Conservation (phyloP, 1,284 basidiomycete species). For the Moniliophthora roreri region DNA sequence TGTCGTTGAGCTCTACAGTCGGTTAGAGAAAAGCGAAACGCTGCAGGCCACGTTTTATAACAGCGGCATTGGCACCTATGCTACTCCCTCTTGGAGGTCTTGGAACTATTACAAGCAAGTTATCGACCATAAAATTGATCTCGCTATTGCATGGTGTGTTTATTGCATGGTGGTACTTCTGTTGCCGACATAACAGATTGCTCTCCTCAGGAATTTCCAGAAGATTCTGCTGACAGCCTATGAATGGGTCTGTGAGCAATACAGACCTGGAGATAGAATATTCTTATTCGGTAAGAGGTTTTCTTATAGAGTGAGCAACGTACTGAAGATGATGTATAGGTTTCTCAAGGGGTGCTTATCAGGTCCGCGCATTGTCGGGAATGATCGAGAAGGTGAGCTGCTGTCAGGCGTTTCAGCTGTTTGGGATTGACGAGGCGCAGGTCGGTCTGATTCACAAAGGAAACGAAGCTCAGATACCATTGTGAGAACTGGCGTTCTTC, state of each 20-base stretch:
- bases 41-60: slow-evolving; percentile 36
- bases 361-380: slow-evolving; percentile 28
- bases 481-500: slow-evolving; percentile 22
- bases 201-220: slow-evolving; percentile 31
- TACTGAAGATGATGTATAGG: slow-evolving; percentile 20
- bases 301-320: not conserved
- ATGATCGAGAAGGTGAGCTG: slow-evolving; percentile 29
- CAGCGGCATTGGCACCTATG: slow-evolving; percentile 40
- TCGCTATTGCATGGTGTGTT: slow-evolving; percentile 28
- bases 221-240: slow-evolving; percentile 34
- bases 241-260: slow-evolving; percentile 37
- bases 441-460: slow-evolving; percentile 32
- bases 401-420: not conserved
- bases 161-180: not conserved
- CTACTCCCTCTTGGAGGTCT: slow-evolving; percentile 25
- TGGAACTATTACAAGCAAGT: slow-evolving; percentile 18
- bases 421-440: slow-evolving; percentile 14
- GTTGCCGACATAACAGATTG: not conserved
- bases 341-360: slow-evolving; percentile 36
- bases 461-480: slow-evolving; percentile 35
- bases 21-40: slow-evolving; percentile 16
- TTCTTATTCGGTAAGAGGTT: slow-evolving; percentile 33
- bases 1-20: slow-evolving; percentile 24
- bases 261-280: slow-evolving; percentile 31
- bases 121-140: slow-evolving; percentile 22